phyloP scores from a whole-genome alignment of 768 basidiomycete genomes.

The Amanita jacksonii region DNA sequence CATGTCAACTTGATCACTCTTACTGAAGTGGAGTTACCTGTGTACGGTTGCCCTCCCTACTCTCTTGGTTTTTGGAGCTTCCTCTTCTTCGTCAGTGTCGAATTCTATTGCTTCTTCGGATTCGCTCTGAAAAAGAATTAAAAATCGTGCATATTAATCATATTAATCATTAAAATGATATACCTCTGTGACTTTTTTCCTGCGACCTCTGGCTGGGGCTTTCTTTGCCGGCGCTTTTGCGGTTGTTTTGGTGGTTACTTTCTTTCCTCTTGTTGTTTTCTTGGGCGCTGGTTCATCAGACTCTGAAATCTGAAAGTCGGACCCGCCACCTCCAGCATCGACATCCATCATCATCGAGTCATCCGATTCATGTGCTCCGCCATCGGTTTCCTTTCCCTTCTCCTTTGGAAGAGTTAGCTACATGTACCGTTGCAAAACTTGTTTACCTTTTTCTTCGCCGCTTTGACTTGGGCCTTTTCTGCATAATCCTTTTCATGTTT shows the following conservation, averaged over 20 bases:
- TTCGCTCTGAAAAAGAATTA: conserved; percentile 23
- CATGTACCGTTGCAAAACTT: background rate
- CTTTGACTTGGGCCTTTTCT: conserved; percentile 31
- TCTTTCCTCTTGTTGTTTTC: conserved; percentile 25
- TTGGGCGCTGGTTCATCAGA: conserved; percentile 31
- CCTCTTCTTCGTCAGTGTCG: conserved; percentile 38
- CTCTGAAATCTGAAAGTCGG: conserved; percentile 43
- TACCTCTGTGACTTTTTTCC: conserved; percentile 41
- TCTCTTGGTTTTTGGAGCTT: conserved; percentile 44
- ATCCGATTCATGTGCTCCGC: conserved; percentile 42
- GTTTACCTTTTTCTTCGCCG: conserved; percentile 35
- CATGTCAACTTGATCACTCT: conserved; percentile 1
- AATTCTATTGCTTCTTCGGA: conserved; percentile 44
- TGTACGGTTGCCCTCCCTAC: conserved; percentile 57
- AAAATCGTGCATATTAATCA: too few species aligned
- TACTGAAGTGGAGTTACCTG: conserved; percentile 31
- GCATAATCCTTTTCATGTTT: conserved; percentile 55
- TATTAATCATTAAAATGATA: conserved; percentile 5
- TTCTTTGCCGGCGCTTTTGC: conserved; percentile 29
- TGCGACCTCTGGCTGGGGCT: conserved; percentile 35
- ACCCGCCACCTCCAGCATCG: conserved; percentile 39
- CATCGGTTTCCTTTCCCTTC: conserved; percentile 45
- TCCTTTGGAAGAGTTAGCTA: background rate
- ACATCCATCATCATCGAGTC: conserved; percentile 80
- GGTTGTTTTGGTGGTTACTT: conserved; percentile 20